A percentile compares a stretch with the other conserved stretches of the same genome.
phyloP scores from a whole-genome alignment of 116 monocot species.

The Cymodocea nodosa region DNA sequence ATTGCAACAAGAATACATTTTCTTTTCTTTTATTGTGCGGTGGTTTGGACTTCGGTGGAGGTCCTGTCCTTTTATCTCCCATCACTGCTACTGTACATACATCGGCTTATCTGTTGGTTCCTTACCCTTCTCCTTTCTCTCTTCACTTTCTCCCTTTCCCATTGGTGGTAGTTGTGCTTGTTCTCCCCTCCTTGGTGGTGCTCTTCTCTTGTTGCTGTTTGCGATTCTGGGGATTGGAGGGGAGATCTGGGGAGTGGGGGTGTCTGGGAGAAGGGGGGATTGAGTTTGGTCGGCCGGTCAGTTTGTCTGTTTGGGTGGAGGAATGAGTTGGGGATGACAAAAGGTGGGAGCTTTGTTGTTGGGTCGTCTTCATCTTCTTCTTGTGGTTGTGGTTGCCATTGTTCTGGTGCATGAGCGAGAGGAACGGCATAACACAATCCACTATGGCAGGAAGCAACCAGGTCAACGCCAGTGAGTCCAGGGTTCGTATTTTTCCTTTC shows the following conservation, averaged over 20 bases:
- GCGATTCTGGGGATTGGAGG: neutral
- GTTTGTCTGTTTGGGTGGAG: too few relatives aligned
- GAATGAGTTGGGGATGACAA: neutral
- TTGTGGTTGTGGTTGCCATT: neutral
- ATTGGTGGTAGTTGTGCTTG: neutral
- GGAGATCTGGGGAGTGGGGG: constrained; percentile 1
- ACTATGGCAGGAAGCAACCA: constrained; percentile 44
- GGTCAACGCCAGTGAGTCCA: constrained; percentile 39
- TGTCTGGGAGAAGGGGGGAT: neutral
- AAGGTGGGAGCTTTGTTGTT: constrained; percentile 5
- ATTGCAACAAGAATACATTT: neutral
- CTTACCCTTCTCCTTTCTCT: neutral
- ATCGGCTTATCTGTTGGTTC: neutral
- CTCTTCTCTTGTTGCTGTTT: neutral
- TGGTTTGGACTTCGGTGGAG: too few relatives aligned
- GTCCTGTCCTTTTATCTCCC: neutral
- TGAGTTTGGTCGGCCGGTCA: neutral
- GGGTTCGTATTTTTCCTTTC: constrained; percentile 9
- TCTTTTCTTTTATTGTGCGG: neutral
- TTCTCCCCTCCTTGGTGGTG: neutral
- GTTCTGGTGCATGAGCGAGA: neutral
- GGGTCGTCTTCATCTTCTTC: neutral
- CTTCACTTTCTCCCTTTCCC: neutral
- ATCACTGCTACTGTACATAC: neutral
- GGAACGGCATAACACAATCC: neutral